Conservation (phyloP, 352 stramenopile species). For the Phytophthora citrophthora region DNA sequence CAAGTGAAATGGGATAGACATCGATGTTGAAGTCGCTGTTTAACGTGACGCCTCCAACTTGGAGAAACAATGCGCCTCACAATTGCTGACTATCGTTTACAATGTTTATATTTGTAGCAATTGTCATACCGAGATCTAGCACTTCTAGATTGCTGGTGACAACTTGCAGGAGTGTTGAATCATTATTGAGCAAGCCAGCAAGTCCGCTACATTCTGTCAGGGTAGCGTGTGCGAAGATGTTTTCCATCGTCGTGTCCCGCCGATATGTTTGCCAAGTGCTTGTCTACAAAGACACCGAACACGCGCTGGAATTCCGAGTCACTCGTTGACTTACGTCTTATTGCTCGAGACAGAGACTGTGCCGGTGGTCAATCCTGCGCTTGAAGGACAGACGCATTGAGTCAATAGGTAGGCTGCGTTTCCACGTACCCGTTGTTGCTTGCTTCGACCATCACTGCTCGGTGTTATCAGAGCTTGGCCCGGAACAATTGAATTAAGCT, state of each 20-base stretch:
- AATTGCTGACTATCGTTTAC: too few species aligned
- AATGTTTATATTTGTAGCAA: too few species aligned
- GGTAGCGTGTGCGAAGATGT: too few species aligned
- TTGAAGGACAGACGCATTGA: background rate
- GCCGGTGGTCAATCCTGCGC: background rate
- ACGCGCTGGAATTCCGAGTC: background rate
- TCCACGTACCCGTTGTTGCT: conserved; percentile 5
- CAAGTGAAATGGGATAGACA: background rate
- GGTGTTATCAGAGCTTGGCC: background rate
- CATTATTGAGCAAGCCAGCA: too few species aligned
- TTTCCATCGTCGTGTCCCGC: too few species aligned
- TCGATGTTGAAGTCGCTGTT: too few species aligned
- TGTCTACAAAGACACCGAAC: background rate
- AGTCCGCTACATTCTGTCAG: too few species aligned
- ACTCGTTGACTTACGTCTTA: background rate
- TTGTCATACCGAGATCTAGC: too few species aligned
- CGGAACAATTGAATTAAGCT: background rate
- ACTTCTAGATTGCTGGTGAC: too few species aligned
- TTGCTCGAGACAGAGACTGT: background rate
- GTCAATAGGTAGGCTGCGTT: conserved; percentile 3
- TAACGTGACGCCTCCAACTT: too few species aligned
- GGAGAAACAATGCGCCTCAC: too few species aligned
- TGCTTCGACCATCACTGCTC: background rate
- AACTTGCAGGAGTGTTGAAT: too few species aligned
- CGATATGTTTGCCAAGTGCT: background rate